Conservation (phyloP, 1,284 basidiomycete genomes). For the Heterobasidion parviporum region DNA sequence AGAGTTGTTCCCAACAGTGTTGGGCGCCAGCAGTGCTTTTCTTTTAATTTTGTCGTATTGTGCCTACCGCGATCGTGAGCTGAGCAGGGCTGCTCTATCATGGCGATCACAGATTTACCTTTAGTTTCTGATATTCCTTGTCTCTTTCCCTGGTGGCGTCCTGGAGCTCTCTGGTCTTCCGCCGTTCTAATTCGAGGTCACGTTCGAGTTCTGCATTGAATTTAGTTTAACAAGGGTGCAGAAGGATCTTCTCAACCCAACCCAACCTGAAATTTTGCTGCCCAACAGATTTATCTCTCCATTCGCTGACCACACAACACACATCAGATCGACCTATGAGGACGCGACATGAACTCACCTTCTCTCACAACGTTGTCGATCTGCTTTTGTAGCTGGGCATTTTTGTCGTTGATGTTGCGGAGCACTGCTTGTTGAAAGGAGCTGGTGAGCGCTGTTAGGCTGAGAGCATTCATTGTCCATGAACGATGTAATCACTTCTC, state of each 20-base stretch:
- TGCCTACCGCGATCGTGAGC: constrained; percentile 30
- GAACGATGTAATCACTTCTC: constrained; percentile 46
- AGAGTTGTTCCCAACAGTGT: constrained; percentile 3
- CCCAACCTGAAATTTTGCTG: constrained; percentile 53
- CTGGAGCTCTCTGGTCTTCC: constrained; percentile 64
- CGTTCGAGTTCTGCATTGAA: constrained; percentile 52
- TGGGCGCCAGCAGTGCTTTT: constrained; percentile 47
- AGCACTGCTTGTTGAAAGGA: constrained; percentile 76
- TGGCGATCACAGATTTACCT: constrained; percentile 36
- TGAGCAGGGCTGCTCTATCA: neutral
- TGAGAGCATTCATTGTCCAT: neutral
- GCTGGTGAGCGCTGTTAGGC: constrained; percentile 26
- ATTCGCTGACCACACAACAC: constrained; percentile 47
- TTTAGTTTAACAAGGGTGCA: neutral
- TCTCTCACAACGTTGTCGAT: constrained; percentile 73
- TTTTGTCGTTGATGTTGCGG: constrained; percentile 72
- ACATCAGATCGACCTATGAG: neutral
- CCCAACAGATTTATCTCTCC: constrained; percentile 65
- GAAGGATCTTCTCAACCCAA: neutral
- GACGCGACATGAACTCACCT: constrained; percentile 33
- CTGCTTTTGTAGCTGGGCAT: constrained; percentile 72
- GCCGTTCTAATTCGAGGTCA: constrained; percentile 70
- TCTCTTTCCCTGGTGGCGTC: constrained; percentile 69
- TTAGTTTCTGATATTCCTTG: constrained; percentile 81
- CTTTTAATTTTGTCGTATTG: constrained; percentile 74